Base-by-base conservation (phyloP, 495 filamentous ascomycete genomes). In the Hypoxylon cercidicola region DNA sequence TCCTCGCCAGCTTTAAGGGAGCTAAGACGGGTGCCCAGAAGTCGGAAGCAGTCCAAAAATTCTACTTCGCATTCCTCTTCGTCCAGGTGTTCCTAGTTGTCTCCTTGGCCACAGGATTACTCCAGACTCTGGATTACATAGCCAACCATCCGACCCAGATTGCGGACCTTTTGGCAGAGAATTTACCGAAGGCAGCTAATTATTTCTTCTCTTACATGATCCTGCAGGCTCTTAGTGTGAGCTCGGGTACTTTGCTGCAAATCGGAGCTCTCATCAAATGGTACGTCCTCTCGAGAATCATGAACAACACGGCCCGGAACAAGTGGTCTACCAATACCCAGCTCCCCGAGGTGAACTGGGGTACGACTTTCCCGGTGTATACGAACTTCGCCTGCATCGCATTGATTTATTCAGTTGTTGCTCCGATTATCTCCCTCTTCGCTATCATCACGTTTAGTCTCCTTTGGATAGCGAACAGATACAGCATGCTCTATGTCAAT, bases 181-280 rank as follows among this genome's bases (percentile, higher is more conserved):
- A 94, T 65, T 82, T 99, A 35, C 95, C 95, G 37, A 89, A 88
- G 75, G 91, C 93, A 1, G 89, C 91, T 62, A 96, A 97, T 72
- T 98, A 97, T 77, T 99, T 98, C 80, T 98, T 97, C 80, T 93
- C 91, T 4, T 99, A 99, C 81, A 93, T 99, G 88, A 88, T 98
- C 73, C 86, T 99, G 16, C 96, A 97, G 72, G 92, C 93, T 13
- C 83, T 99, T 68, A 90, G 90, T 58, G 90, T 90, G 67, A 96
- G 92, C 76, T 93, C 94, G 21, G 93, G 92, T 69, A 92, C 92
- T 11, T 81, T 99, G 11, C 81, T 97, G n/a, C 96, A 99, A 69
- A 86, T 96, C 47, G 84, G 84, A 23, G 86, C 85, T 25, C 78
- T 97, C 13, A 74, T 93, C 45, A 81, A 89, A 61, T 96, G 92